Evolutionary conservation across 2,329 filamentous ascomycete species (phyloP).

Genomic region (Ophiocordyceps australis): DNA sequence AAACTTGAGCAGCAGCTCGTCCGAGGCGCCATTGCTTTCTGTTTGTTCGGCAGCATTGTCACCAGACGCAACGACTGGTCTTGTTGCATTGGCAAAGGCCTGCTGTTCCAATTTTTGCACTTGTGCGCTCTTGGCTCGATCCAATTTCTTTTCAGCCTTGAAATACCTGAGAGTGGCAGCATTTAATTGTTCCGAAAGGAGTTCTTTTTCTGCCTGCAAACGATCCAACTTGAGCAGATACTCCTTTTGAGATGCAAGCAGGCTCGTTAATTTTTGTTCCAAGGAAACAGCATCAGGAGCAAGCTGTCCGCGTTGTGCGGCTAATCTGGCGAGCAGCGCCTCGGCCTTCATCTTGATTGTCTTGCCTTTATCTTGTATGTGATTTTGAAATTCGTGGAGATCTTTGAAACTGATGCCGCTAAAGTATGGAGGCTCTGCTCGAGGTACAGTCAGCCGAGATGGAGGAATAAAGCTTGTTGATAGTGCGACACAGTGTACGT

Average conservation of each 20-base stretch:
- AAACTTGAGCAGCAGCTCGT: conserved; percentile 57
- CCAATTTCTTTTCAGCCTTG: conserved; percentile 87
- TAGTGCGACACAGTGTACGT: conserved; percentile 2
- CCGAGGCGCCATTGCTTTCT: conserved; percentile 34
- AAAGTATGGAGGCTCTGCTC: conserved; percentile 32
- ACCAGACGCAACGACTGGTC: conserved; percentile 15
- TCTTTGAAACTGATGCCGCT: conserved; percentile 45
- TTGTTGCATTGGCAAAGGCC: conserved; percentile 52
- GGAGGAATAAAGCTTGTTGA: no score
- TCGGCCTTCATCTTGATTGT: conserved; percentile 61
- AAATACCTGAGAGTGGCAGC: conserved; percentile 81
- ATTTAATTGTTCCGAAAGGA: conserved; percentile 72
- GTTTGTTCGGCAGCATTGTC: conserved; percentile 30
- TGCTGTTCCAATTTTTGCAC: conserved; percentile 87
- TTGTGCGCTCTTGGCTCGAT: conserved; percentile 72
- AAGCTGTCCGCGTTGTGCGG: conserved; percentile 29
- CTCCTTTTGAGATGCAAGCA: conserved; percentile 70
- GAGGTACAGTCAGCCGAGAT: conserved; percentile 7
- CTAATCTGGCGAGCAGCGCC: conserved; percentile 42
- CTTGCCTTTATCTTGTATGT: conserved; percentile 59
- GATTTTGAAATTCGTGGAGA: conserved; percentile 57
- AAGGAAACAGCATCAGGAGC: conserved; percentile 54
- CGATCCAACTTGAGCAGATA: conserved; percentile 61
- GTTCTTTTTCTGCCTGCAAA: conserved; percentile 61
- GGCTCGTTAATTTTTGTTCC: conserved; percentile 54